Evolutionary conservation across 23 red algal genomes (phyloP), one percentile per base, ranked within the genome.

Genomic region (Gracilaria caudata): DNA sequence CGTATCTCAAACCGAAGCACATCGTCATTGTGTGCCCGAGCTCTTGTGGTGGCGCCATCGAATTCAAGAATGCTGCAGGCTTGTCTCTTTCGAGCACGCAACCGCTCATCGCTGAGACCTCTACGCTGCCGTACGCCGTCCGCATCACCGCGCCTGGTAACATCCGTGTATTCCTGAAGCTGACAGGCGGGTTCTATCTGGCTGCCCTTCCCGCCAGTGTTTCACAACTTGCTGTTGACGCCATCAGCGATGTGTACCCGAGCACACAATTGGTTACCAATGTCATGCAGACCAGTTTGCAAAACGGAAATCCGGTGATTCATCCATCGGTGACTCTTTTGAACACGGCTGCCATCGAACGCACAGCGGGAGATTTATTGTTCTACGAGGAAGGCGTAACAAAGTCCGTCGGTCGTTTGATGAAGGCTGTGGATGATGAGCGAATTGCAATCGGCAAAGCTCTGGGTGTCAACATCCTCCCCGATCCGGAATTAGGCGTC

Each of bases 341-440:
- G 70, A 75, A 75, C 24, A 75, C 70, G 3, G 70, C 70, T 5
- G 39, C 25, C 3, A 75, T 75, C 43, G 70, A 75, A 21, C 39
- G 70, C 40, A 75, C 39, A 8, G 70, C 12, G 29, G 25, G 43
- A 0, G 16, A 75, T 5, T 3, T 75, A 40, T 29, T 75, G 70
- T 75, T 75, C 33, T 75, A 75, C 40, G 70, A 75, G 70, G 39
- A 75, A 47, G 70, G 70, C 40, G 70, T 75, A 4, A 75, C 70
- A 29, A 11, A 47, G 13, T 33, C 38, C 24, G 70, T 75, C 25
- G 70, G 70, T 14, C 34, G 70, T 2, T 23, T 75, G 70, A 75
- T 75, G 40, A 75, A 75, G 38, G 70, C 70, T 3, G 70, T 75
- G 4, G 70, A 75, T 34, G 20, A 47, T 7, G 70, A 75, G 13